Evolutionary conservation across 495 filamentous ascomycete species (phyloP).

Genomic region (Aeminium ludgeri): DNA sequence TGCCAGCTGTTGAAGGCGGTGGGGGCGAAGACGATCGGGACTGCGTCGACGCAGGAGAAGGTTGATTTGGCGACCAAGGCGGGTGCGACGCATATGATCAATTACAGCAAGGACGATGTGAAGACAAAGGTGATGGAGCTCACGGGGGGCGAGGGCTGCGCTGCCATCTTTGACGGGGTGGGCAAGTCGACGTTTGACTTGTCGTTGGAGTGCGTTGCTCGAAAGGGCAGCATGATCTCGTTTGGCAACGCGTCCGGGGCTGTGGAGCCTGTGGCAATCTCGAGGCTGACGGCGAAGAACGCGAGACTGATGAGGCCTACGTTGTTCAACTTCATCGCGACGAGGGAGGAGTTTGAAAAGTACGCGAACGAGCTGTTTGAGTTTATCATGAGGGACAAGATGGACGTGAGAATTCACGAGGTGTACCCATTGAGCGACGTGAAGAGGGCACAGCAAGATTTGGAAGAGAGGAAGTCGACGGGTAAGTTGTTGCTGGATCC

Average conservation of each 20-base stretch:
- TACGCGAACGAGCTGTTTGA: constrained; percentile 62
- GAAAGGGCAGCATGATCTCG: constrained; percentile 68
- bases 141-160: constrained; percentile 40
- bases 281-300: constrained; percentile 54
- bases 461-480: constrained; percentile 68
- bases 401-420: constrained; percentile 64
- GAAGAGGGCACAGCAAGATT: constrained; percentile 56
- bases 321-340: constrained; percentile 57
- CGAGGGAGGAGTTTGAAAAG: constrained; percentile 55
- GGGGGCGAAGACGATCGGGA: constrained; percentile 71
- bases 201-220: constrained; percentile 56
- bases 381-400: constrained; percentile 46
- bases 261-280: constrained; percentile 56
- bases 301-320: constrained; percentile 59
- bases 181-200: constrained; percentile 77
- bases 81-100: constrained; percentile 56
- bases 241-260: constrained; percentile 84
- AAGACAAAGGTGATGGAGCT: constrained; percentile 23
- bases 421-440: constrained; percentile 68
- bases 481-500: constrained; percentile 51
- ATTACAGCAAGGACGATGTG: constrained; percentile 45
- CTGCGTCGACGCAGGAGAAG: constrained; percentile 61
- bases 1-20: constrained; percentile 56
- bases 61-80: constrained; percentile 61
- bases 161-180: constrained; percentile 77